Evolutionary conservation across 768 basidiomycete species (phyloP).

Genomic region (Termitomyces sp.): DNA sequence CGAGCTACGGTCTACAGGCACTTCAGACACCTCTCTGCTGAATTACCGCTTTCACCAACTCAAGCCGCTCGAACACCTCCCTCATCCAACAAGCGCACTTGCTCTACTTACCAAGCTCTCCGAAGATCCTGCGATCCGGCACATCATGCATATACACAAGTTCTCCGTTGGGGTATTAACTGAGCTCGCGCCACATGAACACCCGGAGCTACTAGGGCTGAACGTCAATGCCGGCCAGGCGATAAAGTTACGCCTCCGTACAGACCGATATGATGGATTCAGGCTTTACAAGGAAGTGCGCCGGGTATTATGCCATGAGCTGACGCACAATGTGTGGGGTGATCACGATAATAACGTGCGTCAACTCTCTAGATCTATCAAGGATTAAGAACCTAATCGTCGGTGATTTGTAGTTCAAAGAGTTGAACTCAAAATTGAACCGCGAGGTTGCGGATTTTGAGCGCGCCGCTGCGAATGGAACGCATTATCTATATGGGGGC

Average conservation of each 20-base stretch:
- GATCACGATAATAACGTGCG: constrained; percentile 71
- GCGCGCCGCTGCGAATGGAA: constrained; percentile 41
- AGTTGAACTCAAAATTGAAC: constrained; percentile 69
- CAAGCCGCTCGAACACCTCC: constrained; percentile 57
- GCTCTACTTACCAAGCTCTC: constrained; percentile 53
- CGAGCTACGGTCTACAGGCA: constrained; percentile 56
- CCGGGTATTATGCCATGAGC: constrained; percentile 70
- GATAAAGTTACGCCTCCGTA: constrained; percentile 67
- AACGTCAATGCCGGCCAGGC: constrained; percentile 57
- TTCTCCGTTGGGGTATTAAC: constrained; percentile 67
- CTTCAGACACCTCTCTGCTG: constrained; percentile 29
- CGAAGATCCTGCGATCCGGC: constrained; percentile 63
- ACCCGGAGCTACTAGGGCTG: constrained; percentile 63
- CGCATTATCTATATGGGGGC: constrained; percentile 43
- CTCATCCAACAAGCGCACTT: constrained; percentile 52
- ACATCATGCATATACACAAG: constrained; percentile 66
- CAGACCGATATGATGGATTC: constrained; percentile 70
- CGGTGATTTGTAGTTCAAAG: constrained; percentile 51
- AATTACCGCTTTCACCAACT: constrained; percentile 62
- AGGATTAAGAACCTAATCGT: not conserved
- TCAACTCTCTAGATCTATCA: constrained; percentile 3
- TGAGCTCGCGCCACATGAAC: constrained; percentile 75
- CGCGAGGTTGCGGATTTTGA: constrained; percentile 70
- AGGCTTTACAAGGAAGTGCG: constrained; percentile 59
- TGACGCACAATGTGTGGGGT: constrained; percentile 70